Evolutionary conservation across 2,329 filamentous ascomycete species (phyloP).

Genomic region (Clarireedia paspali): DNA sequence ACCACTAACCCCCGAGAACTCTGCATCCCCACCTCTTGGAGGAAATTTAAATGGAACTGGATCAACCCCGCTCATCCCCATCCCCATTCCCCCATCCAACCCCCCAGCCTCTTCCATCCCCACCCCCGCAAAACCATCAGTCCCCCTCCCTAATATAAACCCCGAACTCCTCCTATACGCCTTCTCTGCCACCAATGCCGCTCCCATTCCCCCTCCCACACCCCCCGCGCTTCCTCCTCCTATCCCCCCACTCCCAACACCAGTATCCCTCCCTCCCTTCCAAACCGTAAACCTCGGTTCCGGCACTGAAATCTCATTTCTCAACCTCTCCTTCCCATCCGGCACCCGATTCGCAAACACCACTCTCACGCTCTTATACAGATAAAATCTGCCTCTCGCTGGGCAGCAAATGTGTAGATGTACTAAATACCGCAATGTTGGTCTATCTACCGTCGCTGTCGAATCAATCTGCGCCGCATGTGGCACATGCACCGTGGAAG

Average conservation of each 20-base stretch:
- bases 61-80: conserved; percentile 27
- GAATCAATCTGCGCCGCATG: not conserved
- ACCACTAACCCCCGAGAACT: too few relatives aligned
- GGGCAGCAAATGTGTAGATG: conserved; percentile 91
- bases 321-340: conserved; percentile 86
- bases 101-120: not conserved
- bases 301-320: conserved; percentile 82
- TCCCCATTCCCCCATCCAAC: not conserved
- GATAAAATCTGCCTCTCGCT: conserved; percentile 72
- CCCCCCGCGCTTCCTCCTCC: conserved; percentile 8
- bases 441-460: conserved; percentile 48
- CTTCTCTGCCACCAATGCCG: conserved; percentile 51
- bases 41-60: conserved; percentile 44
- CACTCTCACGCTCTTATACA: conserved; percentile 87
- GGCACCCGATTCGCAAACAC: conserved; percentile 96
- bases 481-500: too few relatives aligned
- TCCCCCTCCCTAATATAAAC: conserved; percentile 28
- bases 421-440: conserved; percentile 79
- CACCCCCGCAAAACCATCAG: conserved; percentile 15
- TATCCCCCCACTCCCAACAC: conserved; percentile 14
- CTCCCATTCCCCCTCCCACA: conserved; percentile 32
- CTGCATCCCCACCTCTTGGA: conserved; percentile 10
- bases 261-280: conserved; percentile 42
- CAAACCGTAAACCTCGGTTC: conserved; percentile 83
- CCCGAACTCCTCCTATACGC: conserved; percentile 49